Conservation (phyloP, 106 monocot species). For the Acanthochlamys bracteata region DNA sequence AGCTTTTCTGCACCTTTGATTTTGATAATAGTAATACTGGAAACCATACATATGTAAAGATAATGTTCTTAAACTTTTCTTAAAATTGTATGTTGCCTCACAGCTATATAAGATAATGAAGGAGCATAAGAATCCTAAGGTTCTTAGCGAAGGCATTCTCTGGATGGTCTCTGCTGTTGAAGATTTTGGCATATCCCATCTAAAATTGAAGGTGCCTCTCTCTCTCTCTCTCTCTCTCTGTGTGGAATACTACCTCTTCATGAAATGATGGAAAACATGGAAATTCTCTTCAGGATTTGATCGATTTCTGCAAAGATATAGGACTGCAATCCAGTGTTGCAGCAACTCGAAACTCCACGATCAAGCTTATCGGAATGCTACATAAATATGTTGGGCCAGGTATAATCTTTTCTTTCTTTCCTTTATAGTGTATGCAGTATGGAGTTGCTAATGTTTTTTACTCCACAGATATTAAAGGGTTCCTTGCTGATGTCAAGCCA, state of each 20-base stretch:
- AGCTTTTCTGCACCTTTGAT: background rate
- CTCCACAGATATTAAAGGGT: constrained; percentile 84
- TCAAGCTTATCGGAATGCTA: constrained; percentile 85
- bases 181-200: constrained; percentile 88
- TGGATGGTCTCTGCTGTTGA: constrained; percentile 99
- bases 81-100: background rate
- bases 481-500: constrained; percentile 90
- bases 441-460: constrained; percentile 3
- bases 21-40: too few species aligned
- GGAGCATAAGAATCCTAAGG: constrained; percentile 98
- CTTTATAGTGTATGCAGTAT: background rate
- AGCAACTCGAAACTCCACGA: constrained; percentile 91
- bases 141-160: constrained; percentile 89
- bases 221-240: too few species aligned
- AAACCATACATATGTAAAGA: too few species aligned
- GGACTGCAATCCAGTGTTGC: constrained; percentile 94
- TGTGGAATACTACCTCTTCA: too few species aligned
- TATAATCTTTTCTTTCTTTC: constrained; percentile 7
- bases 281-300: constrained; percentile 61
- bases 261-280: too few species aligned
- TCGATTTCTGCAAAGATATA: constrained; percentile 96
- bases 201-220: constrained; percentile 74
- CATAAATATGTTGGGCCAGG: constrained; percentile 98
- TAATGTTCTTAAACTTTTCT: too few species aligned
- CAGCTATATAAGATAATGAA: constrained; percentile 99